Percentiles rank a stretch among this genome's conserved stretches.
Evolutionary conservation across 495 filamentous ascomycete genomes (phyloP).

Genomic region (Talaromyces proteolyticus): DNA sequence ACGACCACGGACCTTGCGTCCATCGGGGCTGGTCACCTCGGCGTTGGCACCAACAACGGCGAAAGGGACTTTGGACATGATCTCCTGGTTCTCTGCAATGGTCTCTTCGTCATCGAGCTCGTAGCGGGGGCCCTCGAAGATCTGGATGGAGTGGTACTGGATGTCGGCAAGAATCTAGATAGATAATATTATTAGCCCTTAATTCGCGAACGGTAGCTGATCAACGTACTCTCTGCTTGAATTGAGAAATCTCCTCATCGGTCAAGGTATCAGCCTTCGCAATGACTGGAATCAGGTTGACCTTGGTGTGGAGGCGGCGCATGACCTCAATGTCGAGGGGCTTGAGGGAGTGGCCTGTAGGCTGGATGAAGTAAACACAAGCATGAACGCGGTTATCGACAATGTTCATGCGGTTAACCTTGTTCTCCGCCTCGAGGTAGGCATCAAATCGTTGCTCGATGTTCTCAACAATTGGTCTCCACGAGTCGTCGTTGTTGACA

Average conservation of each 20-base stretch:
- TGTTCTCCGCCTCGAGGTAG: conserved; percentile 98
- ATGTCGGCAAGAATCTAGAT: conserved; percentile 92
- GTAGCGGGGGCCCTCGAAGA: conserved; percentile 97
- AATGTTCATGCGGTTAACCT: conserved; percentile 99
- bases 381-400: conserved; percentile 98
- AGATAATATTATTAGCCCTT: conserved; percentile 2
- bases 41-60: conserved; percentile 94
- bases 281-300: conserved; percentile 98
- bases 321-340: conserved; percentile 98
- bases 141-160: conserved; percentile 91
- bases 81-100: conserved; percentile 99
- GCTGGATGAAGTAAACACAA: conserved; percentile 99
- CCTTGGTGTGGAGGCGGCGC: conserved; percentile 98
- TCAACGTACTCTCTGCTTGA: conserved; percentile 79
- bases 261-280: conserved; percentile 98
- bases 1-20: conserved; percentile 92
- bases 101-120: conserved; percentile 99
- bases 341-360: conserved; percentile 98
- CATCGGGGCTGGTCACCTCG: conserved; percentile 85
- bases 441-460: conserved; percentile 98
- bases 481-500: conserved; percentile 99
- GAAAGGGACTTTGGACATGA: conserved; percentile 99
- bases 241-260: conserved; percentile 86
- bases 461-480: conserved; percentile 98
- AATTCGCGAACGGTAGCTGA: background rate